These are phyloP conservation scores for Penicillium sp. DNA, from an alignment of 2,329 filamentous ascomycete species.

Conservation along the genomic window DNA sequence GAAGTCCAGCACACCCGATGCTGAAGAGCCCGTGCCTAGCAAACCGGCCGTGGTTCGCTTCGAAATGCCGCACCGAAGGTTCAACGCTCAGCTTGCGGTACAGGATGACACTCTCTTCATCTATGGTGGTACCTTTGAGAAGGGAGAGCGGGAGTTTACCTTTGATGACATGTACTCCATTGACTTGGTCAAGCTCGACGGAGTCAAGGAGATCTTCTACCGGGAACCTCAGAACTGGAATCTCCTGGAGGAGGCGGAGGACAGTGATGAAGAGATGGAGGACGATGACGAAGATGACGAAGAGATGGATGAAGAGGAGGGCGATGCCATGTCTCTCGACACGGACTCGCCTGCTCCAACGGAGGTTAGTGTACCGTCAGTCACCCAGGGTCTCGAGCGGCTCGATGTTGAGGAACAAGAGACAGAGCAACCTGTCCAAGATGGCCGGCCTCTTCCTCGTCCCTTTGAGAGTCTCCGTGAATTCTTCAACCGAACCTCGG, in stretches of 20 bases:
- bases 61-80: constrained; percentile 83
- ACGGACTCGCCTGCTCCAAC: constrained; percentile 35
- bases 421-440: constrained; percentile 53
- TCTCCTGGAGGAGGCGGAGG: constrained; percentile 52
- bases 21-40: constrained; percentile 52
- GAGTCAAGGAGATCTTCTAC: constrained; percentile 85
- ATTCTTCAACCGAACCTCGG: constrained; percentile 83
- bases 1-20: constrained; percentile 43
- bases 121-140: constrained; percentile 92
- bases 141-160: constrained; percentile 89
- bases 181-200: constrained; percentile 90
- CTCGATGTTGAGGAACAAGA: constrained; percentile 39
- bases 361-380: constrained; percentile 35
- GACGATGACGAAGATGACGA: constrained; percentile 45
- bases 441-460: constrained; percentile 68
- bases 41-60: constrained; percentile 62
- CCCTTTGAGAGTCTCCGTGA: constrained; percentile 88
- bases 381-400: constrained; percentile 36
- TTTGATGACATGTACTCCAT: constrained; percentile 94
- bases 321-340: constrained; percentile 46
- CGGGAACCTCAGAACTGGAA: constrained; percentile 83
- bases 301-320: constrained; percentile 43
- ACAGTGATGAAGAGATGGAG: constrained; percentile 55
- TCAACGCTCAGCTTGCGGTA: constrained; percentile 85
- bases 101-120: constrained; percentile 92